Evolutionary conservation across 2,329 filamentous ascomycete genomes (phyloP), one percentile per base, ranked within the genome.

Genomic region (Alternaria alternata): DNA sequence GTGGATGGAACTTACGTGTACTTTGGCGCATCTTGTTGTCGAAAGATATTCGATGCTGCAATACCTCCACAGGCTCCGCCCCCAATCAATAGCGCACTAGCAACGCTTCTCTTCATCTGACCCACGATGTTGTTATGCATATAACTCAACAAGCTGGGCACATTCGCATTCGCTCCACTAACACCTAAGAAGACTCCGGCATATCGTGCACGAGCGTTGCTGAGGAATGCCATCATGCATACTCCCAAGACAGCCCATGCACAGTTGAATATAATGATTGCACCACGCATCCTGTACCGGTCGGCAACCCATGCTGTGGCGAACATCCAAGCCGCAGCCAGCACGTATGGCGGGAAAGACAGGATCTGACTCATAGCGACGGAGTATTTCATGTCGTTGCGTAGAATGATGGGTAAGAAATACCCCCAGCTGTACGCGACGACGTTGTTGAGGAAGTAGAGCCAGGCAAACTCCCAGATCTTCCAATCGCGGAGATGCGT

Each of bases 221-320:
- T 48, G 4, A 55, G 14, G 36, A 62, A 71, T 12, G 86, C 79
- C 36, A 86, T 82, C 51, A 86, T 79, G 39, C 86, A 79, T 20
- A 86, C 83, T 66, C 86, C 85, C n/a, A 81, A 79, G 24, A 86
- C 73, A 3, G 83, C 84, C 59, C 86, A 83, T n/a, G 82, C 82
- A 68, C 84, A 86, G 49, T 84, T 84, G 39, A 83, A 84, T 9
- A 85, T 80, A 9, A 87, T 74, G 36, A 84, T 64, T 0, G 58
- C 36, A 16, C 62, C 64, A 22, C 67, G 62, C 43, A 61, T 54
- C 11, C 62, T 57, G 8, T 63, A 61, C 38, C 47, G 58, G 28
- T 70, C 67, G 83, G 32, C 86, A 77, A 28, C 84, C 79, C 34
- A 84, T 65, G n/a, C 86, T 76, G 16, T 86, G 72, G 62, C 86